Base-by-base conservation (phyloP, 768 basidiomycete species). In the Termitomyces sp. region DNA sequence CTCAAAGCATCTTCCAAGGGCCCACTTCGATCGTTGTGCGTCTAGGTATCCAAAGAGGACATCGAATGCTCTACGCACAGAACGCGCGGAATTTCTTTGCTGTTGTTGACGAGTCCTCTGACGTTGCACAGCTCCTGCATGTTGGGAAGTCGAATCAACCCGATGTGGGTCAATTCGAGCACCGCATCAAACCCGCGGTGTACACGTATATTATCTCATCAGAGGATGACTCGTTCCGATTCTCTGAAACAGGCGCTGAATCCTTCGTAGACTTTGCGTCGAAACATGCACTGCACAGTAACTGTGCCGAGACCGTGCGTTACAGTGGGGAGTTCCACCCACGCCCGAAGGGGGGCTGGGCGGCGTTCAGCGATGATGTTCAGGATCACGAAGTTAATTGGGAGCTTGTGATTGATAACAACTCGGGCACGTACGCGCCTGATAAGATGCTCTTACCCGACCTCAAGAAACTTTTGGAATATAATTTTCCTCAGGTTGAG, bases 371-470 rank as follows among this genome's bases (percentile, higher is more conserved):
- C 48, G 88, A 91, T 65, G 72, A 70, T 38, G 79, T 70, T 1
- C 68, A 73, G 1, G 89, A 90, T 65, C 77, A 77, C 4, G 76
- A 81, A 5, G 85, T 88, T 48, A 71, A 76, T 37, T 95, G 92
- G 89, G 91, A 94, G 71, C 71, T 94, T 37, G 86, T 93, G 63
- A 84, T 94, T 68, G 92, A 94, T 71, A 94, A 95, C 68, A 89
- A 90, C 68, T 87, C 85, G 66, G 92, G 92, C 53, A 95, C 92
- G 56, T 94, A 94, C 70, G 81, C 90, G 37, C 92, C 93, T 1
- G 84, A 91, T 68, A 78, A 80, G 57, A 71, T 66, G 57, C 67
- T 93, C 64, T 73, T 94, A 2, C 86, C 88, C 0, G 70, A 77
- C 47, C 71, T 93, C 60, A 82, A 84, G 69, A 78, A 76, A 64